A percentile compares a stretch with the other conserved stretches of the same genome.
Conservation (phyloP, 1,284 basidiomycete genomes). For the Leccinum griseonigrum region DNA sequence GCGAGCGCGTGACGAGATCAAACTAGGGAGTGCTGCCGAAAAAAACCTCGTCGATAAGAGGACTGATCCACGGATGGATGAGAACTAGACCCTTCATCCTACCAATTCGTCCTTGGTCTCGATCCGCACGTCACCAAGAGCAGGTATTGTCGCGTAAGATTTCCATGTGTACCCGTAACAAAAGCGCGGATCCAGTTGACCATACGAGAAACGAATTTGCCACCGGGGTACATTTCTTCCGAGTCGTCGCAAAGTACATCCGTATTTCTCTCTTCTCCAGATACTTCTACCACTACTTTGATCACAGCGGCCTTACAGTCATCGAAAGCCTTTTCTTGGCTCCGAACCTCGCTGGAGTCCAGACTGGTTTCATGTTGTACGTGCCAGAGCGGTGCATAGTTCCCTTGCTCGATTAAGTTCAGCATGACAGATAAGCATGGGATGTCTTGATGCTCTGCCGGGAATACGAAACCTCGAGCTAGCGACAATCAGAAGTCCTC, state of each 20-base stretch:
- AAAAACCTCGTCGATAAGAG: too few relatives aligned
- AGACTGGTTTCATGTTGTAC: conserved; percentile 35
- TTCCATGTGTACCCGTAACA: conserved; percentile 30
- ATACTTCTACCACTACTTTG: conserved; percentile 81
- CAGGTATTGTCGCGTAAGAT: conserved; percentile 16
- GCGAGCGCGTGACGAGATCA: too few relatives aligned
- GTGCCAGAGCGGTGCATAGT: conserved; percentile 64
- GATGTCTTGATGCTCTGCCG: conserved; percentile 55
- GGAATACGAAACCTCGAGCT: conserved; percentile 60
- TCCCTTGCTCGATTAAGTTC: conserved; percentile 69
- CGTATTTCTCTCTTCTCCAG: conserved; percentile 79
- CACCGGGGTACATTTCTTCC: conserved; percentile 56
- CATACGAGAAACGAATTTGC: conserved; percentile 72
- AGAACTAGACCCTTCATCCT: too few relatives aligned
- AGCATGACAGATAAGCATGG: conserved; percentile 62
- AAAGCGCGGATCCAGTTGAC: conserved; percentile 72
- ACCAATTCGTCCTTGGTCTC: too few relatives aligned
- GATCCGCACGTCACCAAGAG: too few relatives aligned
- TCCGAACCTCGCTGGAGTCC: conserved; percentile 44
- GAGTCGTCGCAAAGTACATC: conserved; percentile 70
- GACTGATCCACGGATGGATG: too few relatives aligned
- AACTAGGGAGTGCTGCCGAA: too few relatives aligned
- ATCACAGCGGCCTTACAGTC: conserved; percentile 83
- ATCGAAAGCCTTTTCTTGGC: conserved; percentile 70
- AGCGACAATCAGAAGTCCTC: conserved; percentile 70